Evolutionary conservation across 768 basidiomycete species (phyloP), one percentile per base, ranked within the genome.

Genomic region (Suillus brevipes): DNA sequence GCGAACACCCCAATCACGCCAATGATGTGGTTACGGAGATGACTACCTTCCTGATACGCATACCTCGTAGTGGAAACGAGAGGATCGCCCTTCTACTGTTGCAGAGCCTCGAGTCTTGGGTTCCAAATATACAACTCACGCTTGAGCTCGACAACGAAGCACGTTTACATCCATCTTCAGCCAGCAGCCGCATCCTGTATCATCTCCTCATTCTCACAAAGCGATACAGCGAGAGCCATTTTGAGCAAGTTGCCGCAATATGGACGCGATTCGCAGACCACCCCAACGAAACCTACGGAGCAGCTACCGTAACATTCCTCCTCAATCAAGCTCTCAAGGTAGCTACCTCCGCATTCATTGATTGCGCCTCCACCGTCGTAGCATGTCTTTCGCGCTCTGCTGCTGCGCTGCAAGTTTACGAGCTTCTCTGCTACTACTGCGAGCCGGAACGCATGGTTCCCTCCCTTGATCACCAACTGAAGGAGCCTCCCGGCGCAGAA

Each of bases 311-410:
- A 58, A 85, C 89, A 37, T 98, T 94, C 76, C 80, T 98, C 3
- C 80, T 97, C 42, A 93, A 95, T 68, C 94, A 97, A 70, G 91
- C 93, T 1, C 88, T 90, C 67, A 91, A 90, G 74, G 89, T 95
- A 50, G 89, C 91, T 45, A 94, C 87, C 67, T 82, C 84, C 6
- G 84, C 87, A 18, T 96, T 93, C 75, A 85, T 97, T 65, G 81
- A 81, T 52, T 92, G 92, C 70, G 91, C 92, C 1, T 86, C 90
- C 52, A 89, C 89, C 67, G 87, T 96, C 61, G 85, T 97, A 25
- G 90, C 94, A 0, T 95, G 88, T 69, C 82, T 98, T 8, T 92
- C 92, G 61, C 89, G 91, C 64, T 91, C 91, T 31, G 81, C 82
- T 18, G 84, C 88, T 18, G 93, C 92, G 4, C 82, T 84, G 7